Percentiles rank a stretch among this genome's conserved stretches.
These are phyloP conservation scores for Xylaria sp. DNA, from an alignment of 2,329 filamentous ascomycete genomes.

Conservation along the genomic window DNA sequence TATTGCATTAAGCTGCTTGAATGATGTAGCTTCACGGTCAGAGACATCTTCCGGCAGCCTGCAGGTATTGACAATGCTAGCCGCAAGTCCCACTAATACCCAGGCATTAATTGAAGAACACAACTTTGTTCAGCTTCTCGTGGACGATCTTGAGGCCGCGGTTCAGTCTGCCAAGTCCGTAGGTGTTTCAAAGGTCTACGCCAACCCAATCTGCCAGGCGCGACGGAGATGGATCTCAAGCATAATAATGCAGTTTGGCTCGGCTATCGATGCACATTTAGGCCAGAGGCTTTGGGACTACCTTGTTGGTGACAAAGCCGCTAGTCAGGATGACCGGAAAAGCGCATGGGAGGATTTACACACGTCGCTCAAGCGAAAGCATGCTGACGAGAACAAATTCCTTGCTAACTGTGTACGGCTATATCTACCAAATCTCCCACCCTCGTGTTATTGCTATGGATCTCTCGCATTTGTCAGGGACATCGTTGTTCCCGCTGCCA, in stretches of 20 bases:
- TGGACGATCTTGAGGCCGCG: constrained; percentile 72
- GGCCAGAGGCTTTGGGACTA: constrained; percentile 76
- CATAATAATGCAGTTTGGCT: constrained; percentile 68
- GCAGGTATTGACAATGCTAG: constrained; percentile 67
- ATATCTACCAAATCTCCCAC: constrained; percentile 67
- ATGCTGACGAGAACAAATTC: constrained; percentile 66
- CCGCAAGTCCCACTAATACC: constrained; percentile 65
- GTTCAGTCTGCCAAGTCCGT: constrained; percentile 55
- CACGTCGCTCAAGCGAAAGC: constrained; percentile 54
- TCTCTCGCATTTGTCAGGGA: constrained; percentile 72
- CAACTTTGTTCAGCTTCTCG: constrained; percentile 68
- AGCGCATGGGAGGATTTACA: constrained; percentile 77
- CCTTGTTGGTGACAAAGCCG: constrained; percentile 73
- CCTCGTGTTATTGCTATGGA: constrained; percentile 69
- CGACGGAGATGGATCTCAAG: constrained; percentile 67
- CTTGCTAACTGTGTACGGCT: constrained; percentile 63
- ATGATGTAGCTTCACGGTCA: constrained; percentile 73
- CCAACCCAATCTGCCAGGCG: constrained; percentile 60
- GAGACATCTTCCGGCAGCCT: constrained; percentile 77
- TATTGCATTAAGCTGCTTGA: constrained; percentile 74
- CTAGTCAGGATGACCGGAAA: constrained; percentile 70
- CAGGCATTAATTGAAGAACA: constrained; percentile 69
- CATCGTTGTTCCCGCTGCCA: constrained; percentile 60
- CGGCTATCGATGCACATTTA: constrained; percentile 71
- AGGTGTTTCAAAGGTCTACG: constrained; percentile 59